Evolutionary conservation across 306 rosid species (phyloP).

Genomic region (Vicia faba): DNA sequence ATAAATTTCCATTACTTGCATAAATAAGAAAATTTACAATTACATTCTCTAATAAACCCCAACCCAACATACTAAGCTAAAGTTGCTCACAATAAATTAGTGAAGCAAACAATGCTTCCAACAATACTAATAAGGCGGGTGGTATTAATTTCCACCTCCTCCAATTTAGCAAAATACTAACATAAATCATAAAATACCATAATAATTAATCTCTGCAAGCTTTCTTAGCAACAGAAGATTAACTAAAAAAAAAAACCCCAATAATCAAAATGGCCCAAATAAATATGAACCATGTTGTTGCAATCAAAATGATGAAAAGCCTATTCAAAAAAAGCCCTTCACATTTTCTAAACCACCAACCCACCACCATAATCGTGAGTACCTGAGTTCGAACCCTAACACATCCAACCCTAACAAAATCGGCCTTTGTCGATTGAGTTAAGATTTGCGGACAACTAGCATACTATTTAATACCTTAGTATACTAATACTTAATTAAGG

Average conservation of each 20-base stretch:
- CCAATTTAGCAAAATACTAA: conserved; percentile 43
- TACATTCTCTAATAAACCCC: conserved; percentile 31
- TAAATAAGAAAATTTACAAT: conserved; percentile 58
- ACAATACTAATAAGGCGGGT: conserved; percentile 70
- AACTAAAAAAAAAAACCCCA: conserved; percentile 30
- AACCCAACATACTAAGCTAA: conserved; percentile 30
- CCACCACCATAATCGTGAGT: too few species aligned
- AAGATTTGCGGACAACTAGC: conserved; percentile 19
- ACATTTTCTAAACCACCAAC: conserved; percentile 42
- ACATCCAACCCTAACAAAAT: too few species aligned
- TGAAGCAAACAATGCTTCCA: conserved; percentile 43
- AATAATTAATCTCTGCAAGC: conserved; percentile 39
- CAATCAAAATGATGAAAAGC: conserved; percentile 53
- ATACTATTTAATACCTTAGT: conserved; percentile 45
- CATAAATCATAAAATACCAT: conserved; percentile 1
- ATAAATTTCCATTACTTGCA: conserved; percentile 35
- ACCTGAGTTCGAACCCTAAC: too few species aligned
- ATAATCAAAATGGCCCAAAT: conserved; percentile 42
- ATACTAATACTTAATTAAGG: conserved; percentile 28
- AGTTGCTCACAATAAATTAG: conserved; percentile 44
- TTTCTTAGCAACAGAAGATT: conserved; percentile 38
- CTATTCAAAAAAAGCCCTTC: conserved; percentile 69
- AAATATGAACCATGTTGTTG: conserved; percentile 35
- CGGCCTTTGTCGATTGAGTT: too few species aligned
- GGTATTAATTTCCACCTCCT: conserved; percentile 67